Conservation (phyloP, 306 rosid species). For the Trichosanthes truncata region DNA sequence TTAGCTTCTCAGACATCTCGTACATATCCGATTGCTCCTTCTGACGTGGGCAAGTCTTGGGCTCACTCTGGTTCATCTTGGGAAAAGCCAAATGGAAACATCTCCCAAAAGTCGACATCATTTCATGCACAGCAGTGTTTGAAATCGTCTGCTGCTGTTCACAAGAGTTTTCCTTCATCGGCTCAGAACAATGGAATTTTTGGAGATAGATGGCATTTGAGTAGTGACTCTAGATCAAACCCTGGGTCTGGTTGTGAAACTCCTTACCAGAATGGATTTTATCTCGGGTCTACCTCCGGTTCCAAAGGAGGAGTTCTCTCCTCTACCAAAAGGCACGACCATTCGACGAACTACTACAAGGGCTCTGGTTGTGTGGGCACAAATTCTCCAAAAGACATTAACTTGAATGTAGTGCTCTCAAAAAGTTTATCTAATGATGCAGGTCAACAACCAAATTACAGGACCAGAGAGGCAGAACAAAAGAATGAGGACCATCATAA, state of each 20-base stretch:
- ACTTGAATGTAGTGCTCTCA: conserved; percentile 55
- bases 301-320: conserved; percentile 40
- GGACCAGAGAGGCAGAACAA: conserved; percentile 28
- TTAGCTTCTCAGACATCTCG: conserved; percentile 8
- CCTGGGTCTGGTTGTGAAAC: conserved; percentile 36
- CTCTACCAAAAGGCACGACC: conserved; percentile 49
- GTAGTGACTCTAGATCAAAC: conserved; percentile 42
- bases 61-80: conserved; percentile 11
- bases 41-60: conserved; percentile 1
- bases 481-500: conserved; percentile 41
- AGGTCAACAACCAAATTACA: conserved; percentile 23
- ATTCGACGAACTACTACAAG: conserved; percentile 27
- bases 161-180: conserved; percentile 5
- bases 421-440: conserved; percentile 39
- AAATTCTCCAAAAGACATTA: conserved; percentile 49
- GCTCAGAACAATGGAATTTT: conserved; percentile 5
- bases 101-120: background rate
- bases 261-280: conserved; percentile 48
- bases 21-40: conserved; percentile 4
- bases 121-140: background rate
- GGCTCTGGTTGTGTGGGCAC: conserved; percentile 36
- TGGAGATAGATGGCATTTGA: conserved; percentile 35
- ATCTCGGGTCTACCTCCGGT: conserved; percentile 46
- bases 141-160: background rate
- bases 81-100: conserved; percentile 1